phyloP scores from a whole-genome alignment of 495 filamentous ascomycete species.

The Parmelia sp. region DNA sequence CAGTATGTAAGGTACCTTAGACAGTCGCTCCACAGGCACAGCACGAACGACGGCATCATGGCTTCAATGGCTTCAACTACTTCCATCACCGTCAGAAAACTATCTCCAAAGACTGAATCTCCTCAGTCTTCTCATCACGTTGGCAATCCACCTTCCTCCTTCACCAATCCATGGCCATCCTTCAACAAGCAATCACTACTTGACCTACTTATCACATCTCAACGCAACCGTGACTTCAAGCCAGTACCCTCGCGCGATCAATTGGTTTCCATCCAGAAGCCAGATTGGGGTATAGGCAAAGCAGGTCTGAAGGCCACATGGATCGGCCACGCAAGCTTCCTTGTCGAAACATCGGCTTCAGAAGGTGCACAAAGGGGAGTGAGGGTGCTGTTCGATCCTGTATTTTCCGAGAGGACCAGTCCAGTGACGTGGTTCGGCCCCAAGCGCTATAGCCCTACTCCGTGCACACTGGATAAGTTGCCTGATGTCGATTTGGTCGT shows the following conservation, averaged over 20 bases:
- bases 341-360: slow-evolving; percentile 37
- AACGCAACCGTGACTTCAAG: slow-evolving; percentile 30
- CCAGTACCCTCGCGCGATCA: slow-evolving; percentile 34
- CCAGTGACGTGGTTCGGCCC: slow-evolving; percentile 44
- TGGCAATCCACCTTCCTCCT: slow-evolving; percentile 32
- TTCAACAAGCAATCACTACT: slow-evolving; percentile 30
- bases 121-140: slow-evolving; percentile 15
- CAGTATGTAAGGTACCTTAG: no score
- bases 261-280: slow-evolving; percentile 32
- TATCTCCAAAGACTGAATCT: background rate
- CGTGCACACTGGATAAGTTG: slow-evolving; percentile 41
- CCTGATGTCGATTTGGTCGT: slow-evolving; percentile 45
- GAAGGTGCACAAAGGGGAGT: slow-evolving; percentile 31
- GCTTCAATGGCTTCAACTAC: background rate
- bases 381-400: slow-evolving; percentile 46
- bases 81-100: background rate
- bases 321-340: slow-evolving; percentile 48
- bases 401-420: slow-evolving; percentile 46
- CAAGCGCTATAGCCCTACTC: slow-evolving; percentile 44
- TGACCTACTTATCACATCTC: slow-evolving; percentile 26
- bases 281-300: slow-evolving; percentile 31
- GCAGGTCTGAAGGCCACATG: slow-evolving; percentile 40
- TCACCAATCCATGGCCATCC: slow-evolving; percentile 52
- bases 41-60: no score
- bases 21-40: no score